Conservation (phyloP, 2,329 filamentous ascomycete genomes). For the Aspergillus sp. region DNA sequence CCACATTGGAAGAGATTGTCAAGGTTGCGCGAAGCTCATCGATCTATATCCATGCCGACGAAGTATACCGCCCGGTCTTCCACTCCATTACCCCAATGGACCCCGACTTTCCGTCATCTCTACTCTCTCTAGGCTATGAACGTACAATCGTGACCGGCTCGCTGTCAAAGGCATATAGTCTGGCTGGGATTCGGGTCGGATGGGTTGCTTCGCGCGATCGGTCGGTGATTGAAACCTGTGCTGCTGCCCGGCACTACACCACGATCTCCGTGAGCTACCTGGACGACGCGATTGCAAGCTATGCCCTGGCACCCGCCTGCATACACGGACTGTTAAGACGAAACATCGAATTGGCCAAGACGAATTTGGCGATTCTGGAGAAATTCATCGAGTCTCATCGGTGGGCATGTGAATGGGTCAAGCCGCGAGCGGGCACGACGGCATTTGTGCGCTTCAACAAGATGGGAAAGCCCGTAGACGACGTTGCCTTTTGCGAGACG, state of each 20-base stretch:
- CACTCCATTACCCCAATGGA: slow-evolving; percentile 62
- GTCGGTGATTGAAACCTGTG: slow-evolving; percentile 62
- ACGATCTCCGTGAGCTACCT: slow-evolving; percentile 82
- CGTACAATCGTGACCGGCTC: slow-evolving; percentile 73
- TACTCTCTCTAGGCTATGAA: slow-evolving; percentile 69
- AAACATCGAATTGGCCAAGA: slow-evolving; percentile 66
- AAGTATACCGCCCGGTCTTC: slow-evolving; percentile 82
- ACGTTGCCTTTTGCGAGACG: slow-evolving; percentile 66
- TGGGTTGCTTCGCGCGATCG: slow-evolving; percentile 73
- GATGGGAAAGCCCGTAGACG: slow-evolving; percentile 62
- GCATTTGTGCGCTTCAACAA: slow-evolving; percentile 68
- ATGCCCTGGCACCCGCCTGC: slow-evolving; percentile 65
- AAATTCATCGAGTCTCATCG: slow-evolving; percentile 65
- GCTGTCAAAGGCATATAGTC: slow-evolving; percentile 80
- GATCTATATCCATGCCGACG: slow-evolving; percentile 70
- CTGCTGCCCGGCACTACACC: slow-evolving; percentile 73
- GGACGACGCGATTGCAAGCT: slow-evolving; percentile 75
- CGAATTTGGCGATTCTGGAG: slow-evolving; percentile 66
- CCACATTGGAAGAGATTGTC: slow-evolving; percentile 60
- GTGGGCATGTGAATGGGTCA: slow-evolving; percentile 67
- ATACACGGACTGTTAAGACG: slow-evolving; percentile 63
- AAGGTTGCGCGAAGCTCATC: slow-evolving; percentile 60
- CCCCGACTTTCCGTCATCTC: slow-evolving; percentile 62
- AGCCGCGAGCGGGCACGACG: slow-evolving; percentile 78
- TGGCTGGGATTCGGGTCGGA: slow-evolving; percentile 78